phyloP scores from a whole-genome alignment of 192 early-diverging fungal genomes.

The Coemansia sp. region DNA sequence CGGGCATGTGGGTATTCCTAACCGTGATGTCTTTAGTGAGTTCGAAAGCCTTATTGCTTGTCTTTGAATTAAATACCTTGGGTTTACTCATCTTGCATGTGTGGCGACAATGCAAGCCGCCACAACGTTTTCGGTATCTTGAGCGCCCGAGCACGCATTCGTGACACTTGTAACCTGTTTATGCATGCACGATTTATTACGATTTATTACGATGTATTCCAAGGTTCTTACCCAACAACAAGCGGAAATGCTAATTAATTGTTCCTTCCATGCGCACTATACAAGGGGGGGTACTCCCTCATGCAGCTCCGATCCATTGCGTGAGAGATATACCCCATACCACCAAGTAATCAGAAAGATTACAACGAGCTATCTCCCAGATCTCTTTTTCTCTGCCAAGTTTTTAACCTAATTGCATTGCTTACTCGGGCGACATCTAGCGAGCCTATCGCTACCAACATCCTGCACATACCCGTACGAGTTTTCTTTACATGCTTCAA shows the following conservation, averaged over 20 bases:
- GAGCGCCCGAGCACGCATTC: neutral
- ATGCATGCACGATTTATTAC: conserved; percentile 6
- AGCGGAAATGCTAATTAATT: neutral
- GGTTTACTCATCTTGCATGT: neutral
- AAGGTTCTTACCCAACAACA: neutral
- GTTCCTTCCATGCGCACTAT: neutral
- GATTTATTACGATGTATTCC: conserved; percentile 1
- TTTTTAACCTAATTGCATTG: neutral
- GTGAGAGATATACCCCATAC: neutral
- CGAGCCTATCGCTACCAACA: neutral
- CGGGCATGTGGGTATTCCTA: neutral
- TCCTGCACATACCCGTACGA: neutral
- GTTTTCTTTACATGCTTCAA: neutral
- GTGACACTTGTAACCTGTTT: neutral
- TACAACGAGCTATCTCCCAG: neutral
- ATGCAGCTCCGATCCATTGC: neutral
- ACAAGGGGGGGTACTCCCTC: neutral
- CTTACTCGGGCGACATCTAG: neutral
- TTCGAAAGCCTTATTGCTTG: neutral
- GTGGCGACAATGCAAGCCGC: neutral
- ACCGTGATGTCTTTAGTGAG: neutral
- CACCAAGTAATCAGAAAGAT: neutral
- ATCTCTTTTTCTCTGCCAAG: neutral
- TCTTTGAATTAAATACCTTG: neutral
- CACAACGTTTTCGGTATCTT: neutral